Evolutionary conservation across 2,329 filamentous ascomycete species (phyloP), one percentile per base, ranked within the genome.

Genomic region (Fusarium sp.): DNA sequence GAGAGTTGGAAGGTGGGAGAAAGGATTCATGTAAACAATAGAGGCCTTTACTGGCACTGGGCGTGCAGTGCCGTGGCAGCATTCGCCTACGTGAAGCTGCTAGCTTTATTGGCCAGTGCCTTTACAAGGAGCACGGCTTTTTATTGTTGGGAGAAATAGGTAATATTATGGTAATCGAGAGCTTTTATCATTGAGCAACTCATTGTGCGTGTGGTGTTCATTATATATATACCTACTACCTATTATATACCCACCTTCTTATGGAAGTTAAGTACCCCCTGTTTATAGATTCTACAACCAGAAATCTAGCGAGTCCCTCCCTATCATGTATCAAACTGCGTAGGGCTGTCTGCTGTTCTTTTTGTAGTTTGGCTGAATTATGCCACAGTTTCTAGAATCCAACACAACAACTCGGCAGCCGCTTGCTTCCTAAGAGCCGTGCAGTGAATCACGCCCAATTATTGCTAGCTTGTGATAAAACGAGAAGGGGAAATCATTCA

Each of bases 31-130:
- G 4, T 36, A n/a, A 17, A 36, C 34, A 19, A 10, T 36, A 36
- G 17, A 36, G 17, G 34, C 34, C 9, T 8, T n/a, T 9, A 4
- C n/a, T 36, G 34, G 53, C 53, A 61, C 46, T 40, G 19, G 53
- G 28, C 54, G 21, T 14, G 47, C 47, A 39, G 43, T 55, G 43
- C 39, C 47, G 40, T 28, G 26, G 19, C n/a, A 21, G 21, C n/a
- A 21, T 28, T 40, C 19, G 21, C 15, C 8, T 15, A 12, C 24
- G 45, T 28, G 36, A 36, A 15, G 12, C 2, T 17, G 19, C 23
- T 24, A 24, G 21, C 45, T 26, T 12, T 21, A 26, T 32, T 23
- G 15, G 15, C 10, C 6, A 34, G 24, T 28, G 21, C 46, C 6
- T 32, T 36, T 10, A 9, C n/a, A 36, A 36, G 19, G 7, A 36